A percentile compares a stretch with the other conserved stretches of the same genome.
Evolutionary conservation across 2,329 filamentous ascomycete species (phyloP).

Genomic region (Ceratocystiopsis sp.): DNA sequence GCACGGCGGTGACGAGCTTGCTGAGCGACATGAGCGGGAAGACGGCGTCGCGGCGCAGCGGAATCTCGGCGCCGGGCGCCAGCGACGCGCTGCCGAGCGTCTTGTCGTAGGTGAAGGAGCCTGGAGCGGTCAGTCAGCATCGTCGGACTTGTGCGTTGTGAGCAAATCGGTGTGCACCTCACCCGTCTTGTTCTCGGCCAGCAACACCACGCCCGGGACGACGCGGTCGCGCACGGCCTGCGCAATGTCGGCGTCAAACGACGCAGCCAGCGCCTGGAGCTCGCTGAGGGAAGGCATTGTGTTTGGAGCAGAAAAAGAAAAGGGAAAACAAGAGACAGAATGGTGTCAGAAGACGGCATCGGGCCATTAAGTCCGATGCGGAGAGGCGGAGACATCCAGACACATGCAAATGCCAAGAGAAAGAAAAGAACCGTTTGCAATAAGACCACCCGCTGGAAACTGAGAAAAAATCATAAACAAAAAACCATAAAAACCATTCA

Average conservation of each 20-base stretch:
- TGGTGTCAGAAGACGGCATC: too few relatives aligned
- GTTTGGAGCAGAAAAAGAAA: not conserved
- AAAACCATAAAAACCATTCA: too few relatives aligned
- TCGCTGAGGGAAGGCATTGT: not conserved
- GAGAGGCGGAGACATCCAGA: too few relatives aligned
- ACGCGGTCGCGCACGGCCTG: slow-evolving; percentile 9
- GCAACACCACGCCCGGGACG: slow-evolving; percentile 10
- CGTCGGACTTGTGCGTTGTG: too few relatives aligned
- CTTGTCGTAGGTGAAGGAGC: slow-evolving; percentile 13
- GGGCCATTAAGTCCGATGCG: too few relatives aligned
- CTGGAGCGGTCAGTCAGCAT: slow-evolving; percentile 3
- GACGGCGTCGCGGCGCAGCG: slow-evolving; percentile 14
- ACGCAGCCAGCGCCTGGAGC: slow-evolving; percentile 1
- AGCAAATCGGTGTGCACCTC: too few relatives aligned
- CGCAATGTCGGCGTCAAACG: slow-evolving; percentile 8
- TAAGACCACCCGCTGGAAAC: too few relatives aligned
- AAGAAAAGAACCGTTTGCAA: too few relatives aligned
- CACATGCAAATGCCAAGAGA: too few relatives aligned
- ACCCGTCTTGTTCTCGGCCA: slow-evolving; percentile 9
- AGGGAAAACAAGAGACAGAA: too few relatives aligned
- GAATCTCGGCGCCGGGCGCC: slow-evolving; percentile 4
- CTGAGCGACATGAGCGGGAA: slow-evolving; percentile 20
- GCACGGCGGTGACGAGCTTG: slow-evolving; percentile 28
- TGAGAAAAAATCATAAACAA: too few relatives aligned
- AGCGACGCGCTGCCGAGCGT: slow-evolving; percentile 9